Percentiles rank a stretch among this genome's conserved stretches.
These are phyloP conservation scores for Heritiera fomes DNA, from an alignment of 345 rosid species.

Conservation along the genomic window DNA sequence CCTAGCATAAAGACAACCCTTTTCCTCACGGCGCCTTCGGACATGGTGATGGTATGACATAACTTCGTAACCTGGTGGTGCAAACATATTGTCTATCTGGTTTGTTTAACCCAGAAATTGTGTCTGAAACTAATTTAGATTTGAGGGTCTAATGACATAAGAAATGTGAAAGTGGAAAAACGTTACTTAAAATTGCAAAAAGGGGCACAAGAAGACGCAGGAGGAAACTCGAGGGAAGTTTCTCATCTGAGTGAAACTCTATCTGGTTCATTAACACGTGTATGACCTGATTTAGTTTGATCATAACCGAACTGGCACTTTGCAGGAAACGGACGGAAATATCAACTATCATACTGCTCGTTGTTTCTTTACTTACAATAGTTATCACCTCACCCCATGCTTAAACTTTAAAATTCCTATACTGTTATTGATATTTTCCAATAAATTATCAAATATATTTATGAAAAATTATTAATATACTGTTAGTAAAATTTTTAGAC, in stretches of 20 bases:
- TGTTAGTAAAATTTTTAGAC: too few species aligned
- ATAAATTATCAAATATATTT: too few species aligned
- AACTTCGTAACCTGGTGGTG: constrained; percentile 28
- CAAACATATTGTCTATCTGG: constrained; percentile 21
- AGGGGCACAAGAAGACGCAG: neutral
- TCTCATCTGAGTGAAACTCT: too few species aligned
- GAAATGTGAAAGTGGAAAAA: neutral
- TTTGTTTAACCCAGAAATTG: neutral
- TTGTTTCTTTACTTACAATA: too few species aligned
- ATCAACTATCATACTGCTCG: too few species aligned
- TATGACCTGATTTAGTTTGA: neutral
- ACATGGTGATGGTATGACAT: constrained; percentile 32
- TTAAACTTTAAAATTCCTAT: too few species aligned
- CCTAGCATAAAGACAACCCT: constrained; percentile 42
- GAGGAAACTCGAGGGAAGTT: neutral
- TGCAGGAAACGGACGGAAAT: neutral
- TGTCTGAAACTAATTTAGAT: neutral
- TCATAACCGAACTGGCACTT: neutral
- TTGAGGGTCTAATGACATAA: neutral
- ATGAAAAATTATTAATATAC: too few species aligned
- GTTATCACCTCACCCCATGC: neutral
- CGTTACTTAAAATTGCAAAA: neutral
- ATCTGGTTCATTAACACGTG: neutral
- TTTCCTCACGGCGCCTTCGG: constrained; percentile 34
- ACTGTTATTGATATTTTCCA: too few species aligned